Conservation (phyloP, 257 asterid genomes). For the Cinchona pubescens region DNA sequence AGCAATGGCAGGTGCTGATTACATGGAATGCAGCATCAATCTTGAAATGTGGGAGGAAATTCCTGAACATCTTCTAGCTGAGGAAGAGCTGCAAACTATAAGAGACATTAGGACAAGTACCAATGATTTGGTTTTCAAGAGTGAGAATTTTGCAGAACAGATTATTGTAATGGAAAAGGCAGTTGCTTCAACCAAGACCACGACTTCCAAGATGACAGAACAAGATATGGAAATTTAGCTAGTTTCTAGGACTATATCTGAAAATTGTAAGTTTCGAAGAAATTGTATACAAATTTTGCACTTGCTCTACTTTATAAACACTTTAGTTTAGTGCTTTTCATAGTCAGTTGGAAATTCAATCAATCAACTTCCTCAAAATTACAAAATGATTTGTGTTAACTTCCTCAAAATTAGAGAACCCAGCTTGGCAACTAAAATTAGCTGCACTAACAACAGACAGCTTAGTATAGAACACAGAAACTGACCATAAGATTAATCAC, state of each 20-base stretch:
- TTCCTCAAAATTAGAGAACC: no score
- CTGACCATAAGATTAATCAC: no score
- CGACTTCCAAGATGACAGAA: not conserved
- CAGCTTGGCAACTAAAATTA: no score
- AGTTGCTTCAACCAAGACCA: not conserved
- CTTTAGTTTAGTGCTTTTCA: no score
- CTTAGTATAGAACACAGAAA: no score
- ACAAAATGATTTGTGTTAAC: no score
- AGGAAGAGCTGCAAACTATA: not conserved
- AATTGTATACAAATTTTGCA: no score
- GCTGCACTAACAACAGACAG: no score
- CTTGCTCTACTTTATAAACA: no score
- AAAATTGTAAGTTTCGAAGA: not conserved
- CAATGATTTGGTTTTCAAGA: not conserved
- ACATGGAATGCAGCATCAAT: conserved; percentile 15
- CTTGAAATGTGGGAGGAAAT: conserved; percentile 21
- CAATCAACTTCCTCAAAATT: no score
- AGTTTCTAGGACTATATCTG: not conserved
- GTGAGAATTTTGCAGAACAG: not conserved
- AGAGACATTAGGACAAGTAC: not conserved
- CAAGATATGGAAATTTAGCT: not conserved
- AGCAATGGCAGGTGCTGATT: conserved; percentile 31
- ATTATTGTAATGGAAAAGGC: not conserved
- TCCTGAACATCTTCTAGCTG: conserved; percentile 20
- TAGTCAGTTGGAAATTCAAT: no score